Conservation (phyloP, 1,284 basidiomycete genomes). For the Ceratobasidium sp. region DNA sequence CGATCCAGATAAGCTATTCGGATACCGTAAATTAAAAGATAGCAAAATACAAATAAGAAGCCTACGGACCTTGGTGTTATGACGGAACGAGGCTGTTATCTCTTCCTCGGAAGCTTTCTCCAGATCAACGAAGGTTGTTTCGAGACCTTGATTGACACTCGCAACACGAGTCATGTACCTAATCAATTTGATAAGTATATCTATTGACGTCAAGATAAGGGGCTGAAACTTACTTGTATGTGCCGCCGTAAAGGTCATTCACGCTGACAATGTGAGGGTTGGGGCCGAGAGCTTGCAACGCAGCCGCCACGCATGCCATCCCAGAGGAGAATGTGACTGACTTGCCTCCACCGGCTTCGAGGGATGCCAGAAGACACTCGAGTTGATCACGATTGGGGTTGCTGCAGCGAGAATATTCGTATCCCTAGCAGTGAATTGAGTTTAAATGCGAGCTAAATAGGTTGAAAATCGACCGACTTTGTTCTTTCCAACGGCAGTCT, state of each 20-base stretch:
- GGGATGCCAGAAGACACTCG: conserved; percentile 70
- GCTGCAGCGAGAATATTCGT: conserved; percentile 87
- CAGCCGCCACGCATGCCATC: conserved; percentile 84
- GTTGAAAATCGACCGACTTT: conserved; percentile 57
- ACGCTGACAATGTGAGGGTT: conserved; percentile 85
- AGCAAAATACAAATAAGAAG: not conserved
- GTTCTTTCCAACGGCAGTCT: conserved; percentile 82
- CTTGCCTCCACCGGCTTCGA: conserved; percentile 75
- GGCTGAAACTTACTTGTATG: conserved; percentile 69
- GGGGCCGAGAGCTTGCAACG: conserved; percentile 77
- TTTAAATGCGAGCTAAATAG: not conserved
- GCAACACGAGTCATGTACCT: conserved; percentile 73
- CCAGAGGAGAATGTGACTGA: conserved; percentile 87
- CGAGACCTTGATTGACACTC: conserved; percentile 70
- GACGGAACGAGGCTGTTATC: conserved; percentile 67
- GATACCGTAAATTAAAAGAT: conserved; percentile 9
- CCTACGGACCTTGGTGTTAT: conserved; percentile 77
- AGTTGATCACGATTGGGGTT: conserved; percentile 90
- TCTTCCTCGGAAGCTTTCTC: conserved; percentile 71
- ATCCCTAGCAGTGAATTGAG: conserved; percentile 61
- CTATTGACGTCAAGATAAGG: not conserved
- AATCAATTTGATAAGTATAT: conserved; percentile 43
- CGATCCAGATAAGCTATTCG: conserved; percentile 90
- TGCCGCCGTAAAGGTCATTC: conserved; percentile 94
- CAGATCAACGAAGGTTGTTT: conserved; percentile 87